Conservation (phyloP, 805 yeast genomes). For the Wickerhamomyces canadensis region DNA sequence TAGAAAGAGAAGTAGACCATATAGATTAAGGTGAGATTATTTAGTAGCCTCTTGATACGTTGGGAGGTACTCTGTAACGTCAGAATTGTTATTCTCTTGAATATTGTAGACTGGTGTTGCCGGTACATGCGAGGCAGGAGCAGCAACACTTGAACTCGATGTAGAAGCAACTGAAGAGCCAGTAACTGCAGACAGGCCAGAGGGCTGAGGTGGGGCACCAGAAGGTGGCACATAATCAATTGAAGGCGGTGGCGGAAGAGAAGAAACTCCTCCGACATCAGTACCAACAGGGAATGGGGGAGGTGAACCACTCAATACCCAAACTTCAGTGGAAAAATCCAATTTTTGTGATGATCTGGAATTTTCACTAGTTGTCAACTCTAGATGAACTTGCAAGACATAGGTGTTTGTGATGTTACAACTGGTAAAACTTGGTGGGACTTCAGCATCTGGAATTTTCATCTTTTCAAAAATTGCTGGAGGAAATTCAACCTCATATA, state of each 20-base stretch:
- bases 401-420: constrained; percentile 51
- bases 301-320: constrained; percentile 3
- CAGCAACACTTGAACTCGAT: too few species aligned
- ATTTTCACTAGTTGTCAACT: constrained; percentile 14
- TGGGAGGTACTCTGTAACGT: constrained; percentile 6
- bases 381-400: constrained; percentile 29
- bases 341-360: background rate
- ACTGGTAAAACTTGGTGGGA: constrained; percentile 45
- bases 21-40: too few species aligned
- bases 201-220: background rate
- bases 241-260: background rate
- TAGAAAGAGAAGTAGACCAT: too few species aligned
- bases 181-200: too few species aligned
- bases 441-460: constrained; percentile 25
- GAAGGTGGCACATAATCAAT: background rate
- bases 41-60: constrained; percentile 6
- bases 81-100: background rate
- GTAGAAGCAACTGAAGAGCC: too few species aligned
- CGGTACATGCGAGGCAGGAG: too few species aligned
- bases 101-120: background rate
- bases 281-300: background rate
- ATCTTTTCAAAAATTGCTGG: background rate
- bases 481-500: constrained; percentile 1
- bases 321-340: background rate
- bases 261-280: background rate